phyloP scores from a whole-genome alignment of 169 alveolate genomes.

The Plasmodium ovale region DNA sequence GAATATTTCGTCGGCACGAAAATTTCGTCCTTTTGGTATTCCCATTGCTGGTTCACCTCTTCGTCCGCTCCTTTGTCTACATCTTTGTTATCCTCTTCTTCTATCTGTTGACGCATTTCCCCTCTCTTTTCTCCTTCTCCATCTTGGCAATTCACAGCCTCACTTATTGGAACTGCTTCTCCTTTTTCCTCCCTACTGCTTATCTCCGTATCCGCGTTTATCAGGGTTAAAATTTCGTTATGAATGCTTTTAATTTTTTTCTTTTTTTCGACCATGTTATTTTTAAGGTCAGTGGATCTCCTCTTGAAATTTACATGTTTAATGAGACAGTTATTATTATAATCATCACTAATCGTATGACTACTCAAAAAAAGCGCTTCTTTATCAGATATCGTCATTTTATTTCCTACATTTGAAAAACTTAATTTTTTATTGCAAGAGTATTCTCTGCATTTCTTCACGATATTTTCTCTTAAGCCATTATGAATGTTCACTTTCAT shows the following conservation, averaged over 20 bases:
- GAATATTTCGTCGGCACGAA: not conserved
- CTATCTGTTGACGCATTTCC: not conserved
- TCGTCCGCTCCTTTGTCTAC: not conserved
- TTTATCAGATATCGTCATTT: not conserved
- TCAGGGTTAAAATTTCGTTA: conserved; percentile 47
- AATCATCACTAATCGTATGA: not conserved
- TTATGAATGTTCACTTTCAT: not conserved
- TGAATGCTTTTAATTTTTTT: conserved; percentile 58
- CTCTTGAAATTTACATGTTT: not conserved
- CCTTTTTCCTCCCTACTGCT: not conserved
- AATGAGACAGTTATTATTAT: not conserved
- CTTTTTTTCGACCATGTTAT: conserved; percentile 44
- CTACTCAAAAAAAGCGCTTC: not conserved
- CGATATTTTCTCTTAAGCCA: conserved; percentile 5
- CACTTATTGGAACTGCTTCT: too few species aligned
- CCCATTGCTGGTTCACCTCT: not conserved
- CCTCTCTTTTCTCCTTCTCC: not conserved
- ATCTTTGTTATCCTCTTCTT: not conserved
- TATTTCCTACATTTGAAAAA: not conserved
- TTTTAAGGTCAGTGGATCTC: not conserved
- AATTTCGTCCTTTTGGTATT: too few species aligned
- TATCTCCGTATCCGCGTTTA: conserved; percentile 21
- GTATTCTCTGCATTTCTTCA: conserved; percentile 11
- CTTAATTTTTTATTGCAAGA: not conserved
- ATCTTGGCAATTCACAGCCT: not conserved